These are phyloP conservation scores for Blastocystis sp. DNA, from an alignment of 352 stramenopile species.

Conservation along the genomic window DNA sequence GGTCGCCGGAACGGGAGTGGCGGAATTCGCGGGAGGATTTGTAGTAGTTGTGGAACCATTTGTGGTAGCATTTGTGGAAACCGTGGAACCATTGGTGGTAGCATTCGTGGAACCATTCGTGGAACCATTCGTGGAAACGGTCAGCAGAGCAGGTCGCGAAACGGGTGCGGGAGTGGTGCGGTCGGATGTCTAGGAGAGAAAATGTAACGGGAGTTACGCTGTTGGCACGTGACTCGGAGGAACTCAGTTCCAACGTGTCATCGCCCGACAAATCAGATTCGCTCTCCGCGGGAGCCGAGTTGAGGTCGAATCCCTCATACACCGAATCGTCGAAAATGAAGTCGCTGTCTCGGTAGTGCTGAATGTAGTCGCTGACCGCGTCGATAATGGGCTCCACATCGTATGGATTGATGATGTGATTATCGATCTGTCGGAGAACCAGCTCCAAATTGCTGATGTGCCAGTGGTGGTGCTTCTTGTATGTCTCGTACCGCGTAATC, in stretches of 20 bases:
- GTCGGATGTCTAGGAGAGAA: neutral
- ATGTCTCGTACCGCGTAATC: constrained; percentile 1
- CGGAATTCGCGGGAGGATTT: neutral
- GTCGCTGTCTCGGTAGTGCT: neutral
- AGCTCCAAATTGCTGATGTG: constrained; percentile 50
- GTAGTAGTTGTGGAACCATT: too few relatives aligned
- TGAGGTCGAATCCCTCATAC: neutral
- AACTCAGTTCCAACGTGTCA: neutral
- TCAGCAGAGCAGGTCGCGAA: too few relatives aligned
- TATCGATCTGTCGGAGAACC: constrained; percentile 39
- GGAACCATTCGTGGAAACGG: too few relatives aligned
- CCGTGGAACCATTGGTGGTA: too few relatives aligned
- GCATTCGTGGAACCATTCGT: too few relatives aligned
- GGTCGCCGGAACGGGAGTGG: neutral
- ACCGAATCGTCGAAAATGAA: neutral
- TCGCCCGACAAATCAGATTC: neutral
- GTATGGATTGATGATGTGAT: constrained; percentile 42
- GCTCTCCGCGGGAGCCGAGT: neutral
- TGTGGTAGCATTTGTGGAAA: too few relatives aligned
- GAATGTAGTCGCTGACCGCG: constrained; percentile 12
- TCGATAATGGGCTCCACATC: neutral
- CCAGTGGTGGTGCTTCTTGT: constrained; percentile 43
- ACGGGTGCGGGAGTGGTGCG: too few relatives aligned
- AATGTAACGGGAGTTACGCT: neutral
- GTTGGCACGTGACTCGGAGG: neutral